Percentiles rank a stretch among this genome's conserved stretches.
phyloP scores from a whole-genome alignment of 2,329 filamentous ascomycete genomes.

The Aspergillus sp. region DNA sequence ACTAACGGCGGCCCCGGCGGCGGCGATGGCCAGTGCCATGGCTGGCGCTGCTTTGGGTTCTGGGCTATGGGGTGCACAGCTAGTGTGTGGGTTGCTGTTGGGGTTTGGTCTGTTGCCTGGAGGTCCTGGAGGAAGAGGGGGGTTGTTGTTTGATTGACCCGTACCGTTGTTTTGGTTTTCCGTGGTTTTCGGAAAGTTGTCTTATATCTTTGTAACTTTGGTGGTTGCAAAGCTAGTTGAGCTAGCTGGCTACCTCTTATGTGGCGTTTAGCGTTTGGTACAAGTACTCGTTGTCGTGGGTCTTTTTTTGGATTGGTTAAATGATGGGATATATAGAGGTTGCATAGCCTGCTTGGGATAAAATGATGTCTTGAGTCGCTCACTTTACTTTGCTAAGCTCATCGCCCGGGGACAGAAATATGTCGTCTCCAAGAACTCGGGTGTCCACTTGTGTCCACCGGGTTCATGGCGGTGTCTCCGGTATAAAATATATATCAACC shows the following conservation, averaged over 20 bases:
- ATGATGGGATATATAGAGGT: background rate
- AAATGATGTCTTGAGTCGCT: background rate
- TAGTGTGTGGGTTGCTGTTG: conserved; percentile 78
- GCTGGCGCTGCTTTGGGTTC: conserved; percentile 81
- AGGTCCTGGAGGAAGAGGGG: conserved; percentile 79
- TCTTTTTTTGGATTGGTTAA: background rate
- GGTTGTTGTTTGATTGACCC: conserved; percentile 63
- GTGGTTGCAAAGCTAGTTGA: background rate
- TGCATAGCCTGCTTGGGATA: background rate
- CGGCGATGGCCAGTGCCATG: conserved; percentile 72
- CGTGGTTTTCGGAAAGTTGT: background rate
- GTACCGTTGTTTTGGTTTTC: background rate
- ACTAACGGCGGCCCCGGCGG: conserved; percentile 46
- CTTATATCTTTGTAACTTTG: no score
- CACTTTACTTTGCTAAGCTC: no score
- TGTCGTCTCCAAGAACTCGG: no score
- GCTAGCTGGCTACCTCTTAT: background rate
- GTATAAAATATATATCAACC: no score
- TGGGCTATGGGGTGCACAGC: conserved; percentile 76
- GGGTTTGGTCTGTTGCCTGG: conserved; percentile 78
- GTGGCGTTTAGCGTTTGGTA: background rate
- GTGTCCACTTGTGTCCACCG: no score
- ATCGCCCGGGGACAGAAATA: no score
- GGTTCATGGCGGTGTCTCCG: no score
- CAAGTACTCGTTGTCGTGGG: background rate